phyloP scores from a whole-genome alignment of 2,329 filamentous ascomycete genomes.

The Venturia pyrina region DNA sequence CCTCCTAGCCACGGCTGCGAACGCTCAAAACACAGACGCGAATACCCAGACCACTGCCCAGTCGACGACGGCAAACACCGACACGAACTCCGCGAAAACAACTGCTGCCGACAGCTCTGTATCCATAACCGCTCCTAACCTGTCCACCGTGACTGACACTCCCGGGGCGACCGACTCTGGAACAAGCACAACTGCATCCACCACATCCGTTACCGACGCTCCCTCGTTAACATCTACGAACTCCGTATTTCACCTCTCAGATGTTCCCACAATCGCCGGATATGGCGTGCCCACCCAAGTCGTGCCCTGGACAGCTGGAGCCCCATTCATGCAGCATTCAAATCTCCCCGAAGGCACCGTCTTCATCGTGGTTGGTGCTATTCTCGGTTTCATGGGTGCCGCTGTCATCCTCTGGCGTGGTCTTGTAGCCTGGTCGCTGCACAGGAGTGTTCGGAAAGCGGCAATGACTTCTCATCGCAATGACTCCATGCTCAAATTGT shows the following conservation, averaged over 20 bases:
- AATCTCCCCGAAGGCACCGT: constrained; percentile 82
- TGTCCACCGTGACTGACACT: constrained; percentile 17
- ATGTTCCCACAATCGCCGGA: constrained; percentile 46
- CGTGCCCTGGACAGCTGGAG: constrained; percentile 72
- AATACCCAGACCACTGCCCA: background rate
- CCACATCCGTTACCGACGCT: constrained; percentile 4
- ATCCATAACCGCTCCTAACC: constrained; percentile 17
- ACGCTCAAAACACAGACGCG: constrained; percentile 7
- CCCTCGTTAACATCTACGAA: constrained; percentile 15
- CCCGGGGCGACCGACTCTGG: background rate
- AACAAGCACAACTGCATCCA: constrained; percentile 1
- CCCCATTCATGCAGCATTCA: constrained; percentile 87
- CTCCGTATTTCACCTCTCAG: constrained; percentile 24
- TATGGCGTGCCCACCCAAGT: constrained; percentile 56
- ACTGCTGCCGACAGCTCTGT: constrained; percentile 5
- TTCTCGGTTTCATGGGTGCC: constrained; percentile 71
- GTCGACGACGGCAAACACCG: background rate
- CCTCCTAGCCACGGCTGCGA: constrained; percentile 21
- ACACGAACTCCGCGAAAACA: background rate
- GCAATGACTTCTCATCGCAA: constrained; percentile 57
- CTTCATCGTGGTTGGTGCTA: constrained; percentile 88
- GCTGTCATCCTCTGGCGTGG: constrained; percentile 82
- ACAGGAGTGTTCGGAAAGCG: constrained; percentile 80
- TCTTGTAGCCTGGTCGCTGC: constrained; percentile 80
- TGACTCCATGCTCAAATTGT: constrained; percentile 48